phyloP scores from a whole-genome alignment of 371 early-diverging fungal species.

The Choanephora cucurbitarum region DNA sequence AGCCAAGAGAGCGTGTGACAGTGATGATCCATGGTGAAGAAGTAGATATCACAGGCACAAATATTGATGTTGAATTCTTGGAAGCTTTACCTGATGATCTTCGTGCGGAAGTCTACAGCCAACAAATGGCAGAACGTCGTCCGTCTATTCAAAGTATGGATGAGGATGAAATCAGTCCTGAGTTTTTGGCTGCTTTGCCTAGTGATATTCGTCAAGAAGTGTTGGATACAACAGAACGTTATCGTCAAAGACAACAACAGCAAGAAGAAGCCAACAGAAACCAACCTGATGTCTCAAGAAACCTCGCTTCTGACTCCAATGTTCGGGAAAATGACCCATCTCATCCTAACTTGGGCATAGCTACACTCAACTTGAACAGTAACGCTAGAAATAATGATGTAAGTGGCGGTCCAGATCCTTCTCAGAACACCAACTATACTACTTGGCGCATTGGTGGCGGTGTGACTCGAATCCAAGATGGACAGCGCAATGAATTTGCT shows the following conservation, averaged over 20 bases:
- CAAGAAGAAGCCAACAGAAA: slow-evolving; percentile 16
- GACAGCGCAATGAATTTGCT: slow-evolving; percentile 1
- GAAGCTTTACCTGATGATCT: slow-evolving; percentile 91
- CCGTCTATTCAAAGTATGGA: slow-evolving; percentile 32
- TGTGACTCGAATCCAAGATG: neutral
- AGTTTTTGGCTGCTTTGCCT: slow-evolving; percentile 75
- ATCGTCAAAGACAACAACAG: slow-evolving; percentile 18
- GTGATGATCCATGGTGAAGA: slow-evolving; percentile 41
- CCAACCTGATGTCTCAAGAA: neutral
- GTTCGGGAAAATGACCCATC: slow-evolving; percentile 22
- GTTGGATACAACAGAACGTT: slow-evolving; percentile 63
- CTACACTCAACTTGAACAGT: neutral
- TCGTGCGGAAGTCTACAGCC: slow-evolving; percentile 81
- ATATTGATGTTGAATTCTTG: slow-evolving; percentile 87
- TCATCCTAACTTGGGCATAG: slow-evolving; percentile 6
- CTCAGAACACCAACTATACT: slow-evolving; percentile 1
- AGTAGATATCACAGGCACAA: slow-evolving; percentile 84
- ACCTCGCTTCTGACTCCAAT: slow-evolving; percentile 26
- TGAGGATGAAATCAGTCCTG: slow-evolving; percentile 58
- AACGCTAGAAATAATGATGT: too few relatives aligned
- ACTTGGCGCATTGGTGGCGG: slow-evolving; percentile 12
- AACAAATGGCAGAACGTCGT: slow-evolving; percentile 25
- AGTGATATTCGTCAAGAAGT: slow-evolving; percentile 83
- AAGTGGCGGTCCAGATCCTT: neutral
- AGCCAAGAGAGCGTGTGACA: slow-evolving; percentile 20